phyloP scores from a whole-genome alignment of 2,329 filamentous ascomycete genomes.

The Chaetomiaceae sp. region DNA sequence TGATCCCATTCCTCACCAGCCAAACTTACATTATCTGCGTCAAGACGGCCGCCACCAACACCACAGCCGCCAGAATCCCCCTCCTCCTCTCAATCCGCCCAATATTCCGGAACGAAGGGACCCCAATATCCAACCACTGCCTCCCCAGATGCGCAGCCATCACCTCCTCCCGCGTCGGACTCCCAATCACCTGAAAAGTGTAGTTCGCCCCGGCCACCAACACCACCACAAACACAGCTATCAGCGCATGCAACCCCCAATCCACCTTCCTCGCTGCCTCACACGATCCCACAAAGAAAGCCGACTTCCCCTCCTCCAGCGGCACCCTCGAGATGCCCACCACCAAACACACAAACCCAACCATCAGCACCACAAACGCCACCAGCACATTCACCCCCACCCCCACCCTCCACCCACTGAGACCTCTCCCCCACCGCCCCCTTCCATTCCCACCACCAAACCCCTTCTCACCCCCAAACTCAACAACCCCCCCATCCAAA shows the following conservation, averaged over 20 bases:
- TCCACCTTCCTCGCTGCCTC: slow-evolving; percentile 34
- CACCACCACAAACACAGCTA: slow-evolving; percentile 41
- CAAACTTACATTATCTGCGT: slow-evolving; percentile 48
- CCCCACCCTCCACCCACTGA: slow-evolving; percentile 46
- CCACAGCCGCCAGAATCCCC: slow-evolving; percentile 35
- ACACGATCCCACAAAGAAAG: slow-evolving; percentile 39
- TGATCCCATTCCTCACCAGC: background rate
- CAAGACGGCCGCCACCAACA: slow-evolving; percentile 40
- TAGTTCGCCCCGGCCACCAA: slow-evolving; percentile 50
- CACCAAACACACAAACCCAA: slow-evolving; percentile 36
- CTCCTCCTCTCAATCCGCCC: slow-evolving; percentile 39
- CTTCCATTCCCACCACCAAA: slow-evolving; percentile 27
- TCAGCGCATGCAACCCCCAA: slow-evolving; percentile 40
- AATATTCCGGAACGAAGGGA: slow-evolving; percentile 50
- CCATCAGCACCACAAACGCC: slow-evolving; percentile 36
- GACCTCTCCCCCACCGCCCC: slow-evolving; percentile 28
- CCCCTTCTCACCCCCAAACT: slow-evolving; percentile 36
- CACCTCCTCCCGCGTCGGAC: slow-evolving; percentile 49
- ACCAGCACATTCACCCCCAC: slow-evolving; percentile 42
- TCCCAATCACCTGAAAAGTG: slow-evolving; percentile 50
- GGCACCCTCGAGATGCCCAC: slow-evolving; percentile 32
- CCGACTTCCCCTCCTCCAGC: slow-evolving; percentile 34
- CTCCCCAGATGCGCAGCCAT: slow-evolving; percentile 41
- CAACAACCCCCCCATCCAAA: slow-evolving; percentile 3
- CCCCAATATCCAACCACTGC: slow-evolving; percentile 50